phyloP scores from a whole-genome alignment of 2,329 filamentous ascomycete species.

The Xylaria arbuscula region DNA sequence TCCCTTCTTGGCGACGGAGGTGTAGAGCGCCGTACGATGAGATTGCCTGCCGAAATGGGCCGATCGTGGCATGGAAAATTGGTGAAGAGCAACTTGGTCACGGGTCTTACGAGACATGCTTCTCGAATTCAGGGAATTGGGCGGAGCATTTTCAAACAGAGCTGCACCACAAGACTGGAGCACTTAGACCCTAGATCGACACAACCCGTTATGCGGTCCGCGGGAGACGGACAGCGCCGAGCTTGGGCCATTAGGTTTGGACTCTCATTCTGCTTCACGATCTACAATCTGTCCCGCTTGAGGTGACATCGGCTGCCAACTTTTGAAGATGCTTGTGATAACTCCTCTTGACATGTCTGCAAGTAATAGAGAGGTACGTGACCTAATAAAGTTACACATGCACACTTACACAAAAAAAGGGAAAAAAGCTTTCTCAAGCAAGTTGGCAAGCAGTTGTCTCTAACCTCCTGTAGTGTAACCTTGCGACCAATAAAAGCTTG shows the following conservation, averaged over 20 bases:
- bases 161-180: too few relatives aligned
- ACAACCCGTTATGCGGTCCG: conserved; percentile 17
- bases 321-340: not conserved
- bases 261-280: not conserved
- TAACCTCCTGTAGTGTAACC: conserved; percentile 3
- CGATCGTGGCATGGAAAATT: conserved; percentile 15
- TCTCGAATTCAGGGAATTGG: not conserved
- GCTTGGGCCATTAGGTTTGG: conserved; percentile 9
- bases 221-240: conserved; percentile 17
- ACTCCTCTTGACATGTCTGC: not conserved
- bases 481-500: not conserved
- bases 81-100: not conserved
- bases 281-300: not conserved
- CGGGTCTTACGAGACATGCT: not conserved
- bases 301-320: not conserved
- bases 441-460: not conserved
- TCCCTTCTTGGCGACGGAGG: not conserved
- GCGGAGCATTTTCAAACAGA: not conserved
- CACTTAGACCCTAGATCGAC: not conserved
- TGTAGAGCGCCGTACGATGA: conserved; percentile 25
- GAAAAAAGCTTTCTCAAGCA: not conserved
- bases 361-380: not conserved
- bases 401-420: not conserved
- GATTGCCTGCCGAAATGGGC: conserved; percentile 8
- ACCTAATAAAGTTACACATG: not conserved